Base-by-base conservation (phyloP, 2,329 filamentous ascomycete species). In the Colletotrichum sojae region DNA sequence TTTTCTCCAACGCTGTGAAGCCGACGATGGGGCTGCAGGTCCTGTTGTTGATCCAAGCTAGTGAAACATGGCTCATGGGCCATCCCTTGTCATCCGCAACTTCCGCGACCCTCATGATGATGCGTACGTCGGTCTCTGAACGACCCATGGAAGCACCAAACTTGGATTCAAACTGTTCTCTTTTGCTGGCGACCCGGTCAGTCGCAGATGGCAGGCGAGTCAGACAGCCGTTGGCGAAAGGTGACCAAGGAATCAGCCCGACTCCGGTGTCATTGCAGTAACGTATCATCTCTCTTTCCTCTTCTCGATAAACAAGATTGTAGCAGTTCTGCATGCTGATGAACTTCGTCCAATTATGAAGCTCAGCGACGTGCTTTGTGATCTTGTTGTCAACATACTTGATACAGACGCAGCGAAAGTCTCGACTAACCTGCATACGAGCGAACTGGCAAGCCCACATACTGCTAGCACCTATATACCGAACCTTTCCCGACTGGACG, bases 41-140 rank as follows among this genome's bases (percentile, higher is more conserved):
- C 49, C 84, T 80, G 70, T 84, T 82, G 68, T 86, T 78, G 62
- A 85, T 83, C 91, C 91, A 92, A 2, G 89, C 89, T 64, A 90
- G 83, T 1, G 88, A 85, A 25, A 92, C 86, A 62, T 90, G 86
- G 49, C 87, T 86, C 86, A 92, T 92, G 71, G 83, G 87, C 75
- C 86, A 84, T 0, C 81, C 84, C 70, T 84, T 84, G 78, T 88
- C 86, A 68, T 83, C 79, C 0, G 89, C 88, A 12, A 91, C 71
- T 75, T 90, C 85, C 76, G 89, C 83, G 2, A 80, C 73, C 10
- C 76, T 55, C 67, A 75, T 63, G 43, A 80, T 72, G 53, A 81
- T 75, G 36, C 20, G 13, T 13, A 31, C 15, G 2, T 54, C 49
- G 22, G 31, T 15, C 8, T 45, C 59, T 9, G 16, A 22, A 4